phyloP scores from a whole-genome alignment of 2,329 filamentous ascomycete genomes.

The Raffaelea ambrosiae region DNA sequence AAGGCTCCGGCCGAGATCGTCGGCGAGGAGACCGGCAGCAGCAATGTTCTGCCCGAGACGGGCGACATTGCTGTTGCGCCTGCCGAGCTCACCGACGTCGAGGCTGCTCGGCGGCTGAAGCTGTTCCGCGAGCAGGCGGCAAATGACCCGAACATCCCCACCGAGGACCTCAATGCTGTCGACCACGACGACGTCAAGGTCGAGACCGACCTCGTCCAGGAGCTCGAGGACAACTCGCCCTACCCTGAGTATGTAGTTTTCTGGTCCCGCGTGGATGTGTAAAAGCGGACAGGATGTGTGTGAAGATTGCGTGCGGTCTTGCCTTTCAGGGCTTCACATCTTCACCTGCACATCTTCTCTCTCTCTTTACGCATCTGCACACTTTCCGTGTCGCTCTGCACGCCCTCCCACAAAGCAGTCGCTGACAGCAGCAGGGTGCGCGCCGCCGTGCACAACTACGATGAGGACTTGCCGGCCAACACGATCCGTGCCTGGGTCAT shows the following conservation, averaged over 20 bases:
- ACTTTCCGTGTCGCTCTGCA: too few relatives aligned
- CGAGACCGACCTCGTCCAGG: not conserved
- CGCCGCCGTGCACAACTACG: conserved; percentile 49
- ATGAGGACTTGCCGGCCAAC: conserved; percentile 37
- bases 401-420: too few relatives aligned
- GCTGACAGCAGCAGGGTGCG: conserved; percentile 30
- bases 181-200: not conserved
- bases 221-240: not conserved
- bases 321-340: too few relatives aligned
- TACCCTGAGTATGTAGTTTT: not conserved
- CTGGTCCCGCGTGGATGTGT: too few relatives aligned
- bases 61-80: not conserved
- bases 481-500: conserved; percentile 48
- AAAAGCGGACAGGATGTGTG: too few relatives aligned
- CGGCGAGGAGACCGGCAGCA: not conserved
- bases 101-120: conserved; percentile 2
- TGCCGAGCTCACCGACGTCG: not conserved
- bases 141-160: not conserved
- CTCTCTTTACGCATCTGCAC: too few relatives aligned
- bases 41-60: not conserved
- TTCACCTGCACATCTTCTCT: not conserved
- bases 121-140: conserved; percentile 1
- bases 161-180: not conserved
- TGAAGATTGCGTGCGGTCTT: too few relatives aligned
- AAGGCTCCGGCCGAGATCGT: not conserved